Evolutionary conservation across 345 rosid species (phyloP), one percentile per base, ranked within the genome.

Genomic region (Kernera saxatilis): DNA sequence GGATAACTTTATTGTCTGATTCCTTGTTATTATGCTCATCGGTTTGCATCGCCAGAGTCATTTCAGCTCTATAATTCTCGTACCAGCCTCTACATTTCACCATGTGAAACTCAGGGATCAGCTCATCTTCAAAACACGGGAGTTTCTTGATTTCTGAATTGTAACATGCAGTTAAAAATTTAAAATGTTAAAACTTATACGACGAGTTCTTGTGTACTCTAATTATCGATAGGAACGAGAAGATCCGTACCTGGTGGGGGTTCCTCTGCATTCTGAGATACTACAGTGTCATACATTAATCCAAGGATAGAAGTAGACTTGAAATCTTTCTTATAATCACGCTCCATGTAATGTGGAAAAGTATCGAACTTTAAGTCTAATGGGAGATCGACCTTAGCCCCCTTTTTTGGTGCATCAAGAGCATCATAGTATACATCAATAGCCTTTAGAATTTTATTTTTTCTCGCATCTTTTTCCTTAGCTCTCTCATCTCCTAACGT

Each of bases 351-450:
- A 39, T 82, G 87, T 3, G 98, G 98, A 49, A 70, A 86, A 21
- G 13, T 19, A 11, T 78, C 73, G 1, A 83, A 79, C 68, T 45
- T 84, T 77, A 92, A 36, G 5, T 40, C 2, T 0, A 15, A 6
- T 10, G 92, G 93, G 65, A 89, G 61, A 69, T 77, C 54, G 29
- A 87, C 62, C 83, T 76, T 77, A 35, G 87, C 85, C 5, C 82
- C 51, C 5, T 71, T 82, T 35, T 90, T 90, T 0, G 88, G 86
- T 48, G 96, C 94, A 84, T 90, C 96, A 6, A 92, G 57, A 49
- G 98, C 91, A 68, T 89, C 90, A 67, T 92, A 92, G 60, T 88
- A 89, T 49, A 83, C 45, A 67, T 92, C 80, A 17, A 85, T 73
- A 88, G 65, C 39, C 15, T 58, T 3, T 0, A 4, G 17, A 37